These are phyloP conservation scores for Diaporthe sp. DNA, from an alignment of 2,329 filamentous ascomycete species.

Conservation along the genomic window DNA sequence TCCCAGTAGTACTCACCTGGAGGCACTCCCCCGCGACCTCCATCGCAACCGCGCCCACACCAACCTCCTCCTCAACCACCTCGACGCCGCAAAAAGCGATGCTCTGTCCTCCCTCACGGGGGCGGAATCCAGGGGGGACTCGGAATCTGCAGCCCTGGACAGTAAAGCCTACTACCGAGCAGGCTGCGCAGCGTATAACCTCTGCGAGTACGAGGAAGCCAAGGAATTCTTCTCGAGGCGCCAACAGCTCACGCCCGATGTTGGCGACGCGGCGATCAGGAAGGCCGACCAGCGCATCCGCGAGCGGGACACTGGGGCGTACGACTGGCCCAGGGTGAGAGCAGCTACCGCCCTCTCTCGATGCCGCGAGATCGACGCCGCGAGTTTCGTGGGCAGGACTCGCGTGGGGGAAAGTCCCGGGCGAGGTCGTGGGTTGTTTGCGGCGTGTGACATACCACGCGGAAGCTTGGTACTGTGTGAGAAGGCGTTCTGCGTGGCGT, in stretches of 20 bases:
- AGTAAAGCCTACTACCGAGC: slow-evolving; percentile 9
- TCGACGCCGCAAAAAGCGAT: background rate
- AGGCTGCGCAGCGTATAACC: slow-evolving; percentile 1
- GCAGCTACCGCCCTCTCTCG: background rate
- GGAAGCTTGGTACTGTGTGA: background rate
- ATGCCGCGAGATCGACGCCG: background rate
- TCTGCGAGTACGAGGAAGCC: background rate
- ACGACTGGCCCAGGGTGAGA: background rate
- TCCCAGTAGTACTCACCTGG: too few species aligned
- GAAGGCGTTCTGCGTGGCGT: slow-evolving; percentile 1
- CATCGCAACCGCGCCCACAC: slow-evolving; percentile 14
- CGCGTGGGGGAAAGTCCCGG: background rate
- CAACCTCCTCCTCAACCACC: background rate
- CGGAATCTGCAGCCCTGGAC: background rate
- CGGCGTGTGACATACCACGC: background rate
- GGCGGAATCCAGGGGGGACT: too few species aligned
- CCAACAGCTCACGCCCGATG: background rate
- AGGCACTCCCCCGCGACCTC: background rate
- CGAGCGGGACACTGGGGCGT: background rate
- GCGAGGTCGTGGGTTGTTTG: background rate
- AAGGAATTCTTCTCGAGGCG: background rate
- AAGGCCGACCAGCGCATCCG: background rate
- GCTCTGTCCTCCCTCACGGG: background rate
- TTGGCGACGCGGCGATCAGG: background rate
- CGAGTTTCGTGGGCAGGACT: background rate